Percentiles rank a stretch among this genome's conserved stretches.
Conservation (phyloP, 495 filamentous ascomycete genomes). For the Podospora pseudoanserina region DNA sequence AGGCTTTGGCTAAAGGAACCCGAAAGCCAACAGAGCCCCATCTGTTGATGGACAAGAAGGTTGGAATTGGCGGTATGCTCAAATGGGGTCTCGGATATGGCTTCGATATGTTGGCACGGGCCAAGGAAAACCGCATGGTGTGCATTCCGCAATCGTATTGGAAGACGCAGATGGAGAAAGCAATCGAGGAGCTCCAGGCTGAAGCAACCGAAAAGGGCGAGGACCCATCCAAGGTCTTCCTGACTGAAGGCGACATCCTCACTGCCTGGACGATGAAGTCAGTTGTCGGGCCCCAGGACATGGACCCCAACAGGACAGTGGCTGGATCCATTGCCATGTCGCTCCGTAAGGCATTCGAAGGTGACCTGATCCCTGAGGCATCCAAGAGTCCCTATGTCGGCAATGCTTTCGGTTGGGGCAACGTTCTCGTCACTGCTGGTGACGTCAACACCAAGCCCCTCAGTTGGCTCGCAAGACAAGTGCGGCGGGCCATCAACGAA, state of each 20-base stretch:
- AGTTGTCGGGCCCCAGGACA: conserved; percentile 19
- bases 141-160: conserved; percentile 31
- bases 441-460: conserved; percentile 41
- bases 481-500: conserved; percentile 41
- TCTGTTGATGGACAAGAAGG: conserved; percentile 17
- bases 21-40: conserved; percentile 16
- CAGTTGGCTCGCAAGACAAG: conserved; percentile 35
- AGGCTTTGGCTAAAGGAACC: conserved; percentile 13
- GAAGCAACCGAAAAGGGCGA: conserved; percentile 28
- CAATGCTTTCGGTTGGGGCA: conserved; percentile 33
- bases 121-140: conserved; percentile 38
- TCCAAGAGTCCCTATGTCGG: conserved; percentile 30
- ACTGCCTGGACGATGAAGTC: conserved; percentile 37
- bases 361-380: conserved; percentile 27
- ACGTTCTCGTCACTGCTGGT: conserved; percentile 33
- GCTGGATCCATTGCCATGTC: conserved; percentile 30
- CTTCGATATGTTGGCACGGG: conserved; percentile 26
- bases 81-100: conserved; percentile 29
- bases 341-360: conserved; percentile 25
- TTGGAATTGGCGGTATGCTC: conserved; percentile 27
- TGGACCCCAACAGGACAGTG: conserved; percentile 20
- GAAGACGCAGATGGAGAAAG: conserved; percentile 20
- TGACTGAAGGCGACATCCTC: conserved; percentile 43
- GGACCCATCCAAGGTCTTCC: conserved; percentile 34
- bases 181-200: conserved; percentile 27